Conservation (phyloP, 2,329 filamentous ascomycete species). For the Neurospora crassa region DNA sequence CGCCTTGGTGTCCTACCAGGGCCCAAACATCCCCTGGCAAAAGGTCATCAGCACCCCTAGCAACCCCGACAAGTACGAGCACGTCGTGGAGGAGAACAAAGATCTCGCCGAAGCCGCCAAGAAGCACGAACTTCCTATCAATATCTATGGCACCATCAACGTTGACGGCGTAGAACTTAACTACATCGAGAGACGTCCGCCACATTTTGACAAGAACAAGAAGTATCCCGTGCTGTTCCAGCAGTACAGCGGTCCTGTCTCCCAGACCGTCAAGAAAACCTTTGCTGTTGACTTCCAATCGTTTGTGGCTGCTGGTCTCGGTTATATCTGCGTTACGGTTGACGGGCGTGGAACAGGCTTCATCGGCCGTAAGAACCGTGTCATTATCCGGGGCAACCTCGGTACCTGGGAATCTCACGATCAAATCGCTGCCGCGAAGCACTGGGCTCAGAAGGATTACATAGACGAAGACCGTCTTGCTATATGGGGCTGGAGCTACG, state of each 20-base stretch:
- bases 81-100: slow-evolving; percentile 70
- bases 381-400: slow-evolving; percentile 72
- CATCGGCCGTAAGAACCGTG: slow-evolving; percentile 74
- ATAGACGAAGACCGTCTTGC: slow-evolving; percentile 74
- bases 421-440: slow-evolving; percentile 82
- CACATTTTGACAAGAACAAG: slow-evolving; percentile 75
- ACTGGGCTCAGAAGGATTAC: slow-evolving; percentile 73
- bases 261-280: slow-evolving; percentile 71
- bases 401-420: slow-evolving; percentile 79
- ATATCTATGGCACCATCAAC: slow-evolving; percentile 76
- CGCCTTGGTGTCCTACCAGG: slow-evolving; percentile 72
- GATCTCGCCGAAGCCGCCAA: slow-evolving; percentile 58
- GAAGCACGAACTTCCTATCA: slow-evolving; percentile 70
- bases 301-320: slow-evolving; percentile 74
- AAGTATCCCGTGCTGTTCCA: slow-evolving; percentile 92
- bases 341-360: slow-evolving; percentile 90
- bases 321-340: slow-evolving; percentile 90
- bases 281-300: slow-evolving; percentile 86
- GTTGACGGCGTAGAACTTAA: slow-evolving; percentile 66
- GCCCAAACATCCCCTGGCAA: slow-evolving; percentile 83
- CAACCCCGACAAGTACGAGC: slow-evolving; percentile 53
- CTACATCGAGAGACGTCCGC: slow-evolving; percentile 76
- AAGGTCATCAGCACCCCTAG: slow-evolving; percentile 78
- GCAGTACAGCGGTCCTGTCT: slow-evolving; percentile 91
- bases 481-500: slow-evolving; percentile 98